Evolutionary conservation across 371 early-diverging fungal genomes (phyloP), one percentile per base, ranked within the genome.

Genomic region (Mucor indicus): DNA sequence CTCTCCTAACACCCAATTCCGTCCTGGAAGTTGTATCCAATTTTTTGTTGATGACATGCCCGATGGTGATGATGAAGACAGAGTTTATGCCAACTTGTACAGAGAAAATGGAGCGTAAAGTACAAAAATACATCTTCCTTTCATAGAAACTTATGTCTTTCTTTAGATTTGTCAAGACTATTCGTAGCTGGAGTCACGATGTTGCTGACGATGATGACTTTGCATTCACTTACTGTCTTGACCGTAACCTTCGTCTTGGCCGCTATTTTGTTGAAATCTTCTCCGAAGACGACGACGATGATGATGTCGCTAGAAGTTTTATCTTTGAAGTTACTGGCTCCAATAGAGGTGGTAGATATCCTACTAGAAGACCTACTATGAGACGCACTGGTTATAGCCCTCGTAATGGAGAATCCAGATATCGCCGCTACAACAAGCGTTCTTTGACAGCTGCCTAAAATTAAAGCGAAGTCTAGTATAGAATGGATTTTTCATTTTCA

Each of bases 221-320:
- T 44, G 37, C 23, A 21, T 43, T 49, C 25, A 43, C 31, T 16
- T 55, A 48, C 48, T 30, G 17, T 17, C 23, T 54, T 12, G 55
- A 54, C 22, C 20, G 15, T 8, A 54, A 22, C 23, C 24, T 48
- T 17, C 41, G 20, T 1, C 41, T 41, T 35, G 55, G 55, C 1
- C 48, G 55, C 15, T 54, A 54, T 24, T 54, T 54, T 42, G 33
- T 48, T 13, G 55, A 54, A 22, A 41, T 54, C 36, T 48, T 20
- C 20, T 42, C 48, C 21, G 41, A 47, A 9, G 55, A 54, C 10
- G 47, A 47, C 7, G 55, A 40, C 8, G 41, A 37, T 36, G 46
- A 53, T 50, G 42, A 42, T 32, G 30, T 48, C 12, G 25, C 25
- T 37, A 54, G 48, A 47, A 48, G 48, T 15, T 48, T 16, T 23